phyloP scores from a whole-genome alignment of 1,284 basidiomycete species.

The Pyrrhoderma lamaoense region DNA sequence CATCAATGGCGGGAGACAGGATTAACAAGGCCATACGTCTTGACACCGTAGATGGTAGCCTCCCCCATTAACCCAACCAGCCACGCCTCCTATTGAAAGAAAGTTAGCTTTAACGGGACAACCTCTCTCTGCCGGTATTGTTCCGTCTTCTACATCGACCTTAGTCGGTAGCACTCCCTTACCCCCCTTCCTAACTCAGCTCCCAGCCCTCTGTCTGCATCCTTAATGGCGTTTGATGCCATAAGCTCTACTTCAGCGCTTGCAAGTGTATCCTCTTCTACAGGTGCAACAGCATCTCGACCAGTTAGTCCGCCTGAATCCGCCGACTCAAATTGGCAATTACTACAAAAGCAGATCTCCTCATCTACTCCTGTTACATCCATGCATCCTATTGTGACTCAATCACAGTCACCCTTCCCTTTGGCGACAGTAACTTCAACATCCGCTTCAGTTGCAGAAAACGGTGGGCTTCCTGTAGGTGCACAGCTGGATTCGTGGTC shows the following conservation, averaged over 20 bases:
- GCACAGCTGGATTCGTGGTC: neutral
- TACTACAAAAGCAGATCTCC: slow-evolving; percentile 7
- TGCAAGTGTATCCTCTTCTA: neutral
- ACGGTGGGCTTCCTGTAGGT: neutral
- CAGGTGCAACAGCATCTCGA: neutral
- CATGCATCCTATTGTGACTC: slow-evolving; percentile 1
- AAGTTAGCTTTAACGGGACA: neutral
- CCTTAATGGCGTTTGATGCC: slow-evolving; percentile 5
- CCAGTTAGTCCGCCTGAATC: slow-evolving; percentile 5
- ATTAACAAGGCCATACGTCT: slow-evolving; percentile 16
- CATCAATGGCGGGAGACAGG: slow-evolving; percentile 16
- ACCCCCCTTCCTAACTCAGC: neutral
- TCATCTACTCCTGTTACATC: slow-evolving; percentile 11
- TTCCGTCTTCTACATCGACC: slow-evolving; percentile 7
- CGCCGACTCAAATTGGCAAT: neutral
- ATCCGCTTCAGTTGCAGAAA: neutral
- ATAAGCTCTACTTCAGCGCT: neutral
- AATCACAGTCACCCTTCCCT: slow-evolving; percentile 8
- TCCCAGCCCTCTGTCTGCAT: neutral
- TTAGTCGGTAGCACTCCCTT: slow-evolving; percentile 1
- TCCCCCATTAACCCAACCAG: slow-evolving; percentile 24
- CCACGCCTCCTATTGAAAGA: slow-evolving; percentile 19
- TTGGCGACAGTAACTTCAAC: neutral
- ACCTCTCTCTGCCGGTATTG: neutral
- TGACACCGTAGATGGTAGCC: slow-evolving; percentile 10